Evolutionary conservation across 768 basidiomycete species (phyloP).

Genomic region (Suillus occidentalis): DNA sequence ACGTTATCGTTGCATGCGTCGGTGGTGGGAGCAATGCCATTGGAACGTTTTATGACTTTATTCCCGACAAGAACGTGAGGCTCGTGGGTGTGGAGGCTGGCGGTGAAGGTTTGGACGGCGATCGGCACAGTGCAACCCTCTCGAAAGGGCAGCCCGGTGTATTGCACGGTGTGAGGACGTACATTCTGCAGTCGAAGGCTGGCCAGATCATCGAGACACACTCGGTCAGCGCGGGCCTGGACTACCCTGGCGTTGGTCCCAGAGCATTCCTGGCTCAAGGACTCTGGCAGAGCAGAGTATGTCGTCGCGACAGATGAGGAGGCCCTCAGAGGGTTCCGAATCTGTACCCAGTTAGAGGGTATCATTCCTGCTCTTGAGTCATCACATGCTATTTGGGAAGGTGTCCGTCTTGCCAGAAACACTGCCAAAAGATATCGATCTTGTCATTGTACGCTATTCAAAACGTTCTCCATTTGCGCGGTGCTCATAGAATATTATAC

Average conservation of each 20-base stretch:
- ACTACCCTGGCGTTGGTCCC: constrained; percentile 98
- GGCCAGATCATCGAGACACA: constrained; percentile 98
- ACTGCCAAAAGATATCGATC: constrained; percentile 77
- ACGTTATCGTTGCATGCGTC: constrained; percentile 94
- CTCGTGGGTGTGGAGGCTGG: constrained; percentile 96
- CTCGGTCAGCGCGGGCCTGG: constrained; percentile 93
- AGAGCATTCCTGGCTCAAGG: constrained; percentile 97
- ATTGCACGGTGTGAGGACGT: constrained; percentile 93
- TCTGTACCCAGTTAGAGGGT: constrained; percentile 90
- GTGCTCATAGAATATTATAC: neutral
- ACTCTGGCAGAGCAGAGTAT: constrained; percentile 91
- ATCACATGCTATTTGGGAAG: constrained; percentile 95
- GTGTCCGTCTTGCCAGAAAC: constrained; percentile 82
- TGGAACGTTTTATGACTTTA: constrained; percentile 97
- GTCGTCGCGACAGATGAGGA: constrained; percentile 92
- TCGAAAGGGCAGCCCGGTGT: constrained; percentile 91
- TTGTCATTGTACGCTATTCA: constrained; percentile 79
- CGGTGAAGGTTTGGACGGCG: constrained; percentile 89
- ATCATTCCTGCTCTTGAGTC: constrained; percentile 98
- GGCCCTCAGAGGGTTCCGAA: constrained; percentile 87
- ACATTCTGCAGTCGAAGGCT: constrained; percentile 82
- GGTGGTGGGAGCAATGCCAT: constrained; percentile 98
- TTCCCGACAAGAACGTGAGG: constrained; percentile 80
- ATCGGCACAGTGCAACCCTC: constrained; percentile 90
- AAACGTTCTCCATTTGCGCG: neutral